Base-by-base conservation (phyloP, 2,329 filamentous ascomycete genomes). In the Herpotrichia juniperi region DNA sequence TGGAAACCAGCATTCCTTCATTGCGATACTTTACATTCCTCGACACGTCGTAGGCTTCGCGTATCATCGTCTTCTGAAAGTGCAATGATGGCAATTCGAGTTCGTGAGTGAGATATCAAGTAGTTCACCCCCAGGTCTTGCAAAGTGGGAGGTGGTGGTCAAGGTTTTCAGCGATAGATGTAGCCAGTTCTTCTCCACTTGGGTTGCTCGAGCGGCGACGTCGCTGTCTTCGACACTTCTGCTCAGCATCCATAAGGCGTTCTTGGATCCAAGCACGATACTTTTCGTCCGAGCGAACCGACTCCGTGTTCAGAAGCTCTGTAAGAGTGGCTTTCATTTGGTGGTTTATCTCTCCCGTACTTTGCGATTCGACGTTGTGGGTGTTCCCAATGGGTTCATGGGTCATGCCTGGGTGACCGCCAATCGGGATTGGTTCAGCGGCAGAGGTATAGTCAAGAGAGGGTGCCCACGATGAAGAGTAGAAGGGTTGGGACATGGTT, bases 241-340 rank as follows among this genome's bases (percentile, higher is more conserved):
- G 75, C 61, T 83, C 81, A 1, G 78, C 76, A 48, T 83, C 80
- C 78, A 83, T 81, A 42, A 84, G 68, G 42, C 78, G 71, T 4
- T 73, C 74, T 58, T 83, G 81, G 11, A 83, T 76, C 79, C 80
- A 83, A 14, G 69, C 68, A 34, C 81, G 73, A 52, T 71, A 69
- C 53, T 74, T 74, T 1, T 70, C 64, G 64, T 83, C 80, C 9
- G 69, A 63, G 34, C 74, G 75, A 3, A 82, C 80, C 34, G 74
- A 75, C 14, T 80, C 78, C 42, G 79, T 81, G 56, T 83, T 83
- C 48, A 84, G 68, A 1, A 84, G 69, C 51, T 82, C 79, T 10
- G 80, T 83, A 42, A 84, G 72, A 9, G 79, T 81, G 17, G 73
- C 74, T 59, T 83, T 83, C 67, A 83, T 82, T 56, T 81, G 77